Percentiles rank a stretch among this genome's conserved stretches.
These are phyloP conservation scores for Fusarium liriodendri DNA, from an alignment of 2,329 filamentous ascomycete species.

Conservation along the genomic window DNA sequence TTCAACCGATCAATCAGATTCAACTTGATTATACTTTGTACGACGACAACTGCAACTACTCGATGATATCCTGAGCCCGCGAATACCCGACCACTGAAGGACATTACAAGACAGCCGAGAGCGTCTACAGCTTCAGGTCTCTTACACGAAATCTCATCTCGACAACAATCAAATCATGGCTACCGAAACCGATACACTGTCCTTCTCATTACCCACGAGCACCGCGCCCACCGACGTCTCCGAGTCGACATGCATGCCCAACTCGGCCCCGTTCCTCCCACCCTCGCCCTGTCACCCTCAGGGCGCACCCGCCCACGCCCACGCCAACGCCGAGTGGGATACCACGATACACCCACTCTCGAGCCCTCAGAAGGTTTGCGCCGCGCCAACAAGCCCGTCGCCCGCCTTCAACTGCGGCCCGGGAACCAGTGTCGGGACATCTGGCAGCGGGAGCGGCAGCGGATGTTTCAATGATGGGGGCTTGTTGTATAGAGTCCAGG, in stretches of 20 bases:
- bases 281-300: constrained; percentile 24
- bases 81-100: neutral
- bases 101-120: constrained; percentile 8
- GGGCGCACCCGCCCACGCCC: constrained; percentile 10
- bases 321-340: constrained; percentile 44
- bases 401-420: constrained; percentile 3
- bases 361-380: constrained; percentile 24
- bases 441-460: constrained; percentile 10
- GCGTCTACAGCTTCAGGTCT: constrained; percentile 14
- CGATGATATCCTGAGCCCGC: constrained; percentile 29
- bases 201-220: constrained; percentile 46
- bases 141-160: neutral
- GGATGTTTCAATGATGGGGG: constrained; percentile 43
- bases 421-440: constrained; percentile 1
- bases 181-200: constrained; percentile 49
- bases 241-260: constrained; percentile 44
- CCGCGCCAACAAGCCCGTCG: neutral
- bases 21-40: neutral
- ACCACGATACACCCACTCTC: constrained; percentile 40
- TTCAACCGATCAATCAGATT: neutral
- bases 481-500: constrained; percentile 42
- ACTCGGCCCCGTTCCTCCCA: constrained; percentile 25
- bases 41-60: neutral
- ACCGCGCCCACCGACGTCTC: constrained; percentile 47
- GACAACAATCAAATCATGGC: constrained; percentile 37